These are phyloP conservation scores for Limnanthes douglasii DNA, from an alignment of 345 rosid genomes.

Conservation along the genomic window DNA sequence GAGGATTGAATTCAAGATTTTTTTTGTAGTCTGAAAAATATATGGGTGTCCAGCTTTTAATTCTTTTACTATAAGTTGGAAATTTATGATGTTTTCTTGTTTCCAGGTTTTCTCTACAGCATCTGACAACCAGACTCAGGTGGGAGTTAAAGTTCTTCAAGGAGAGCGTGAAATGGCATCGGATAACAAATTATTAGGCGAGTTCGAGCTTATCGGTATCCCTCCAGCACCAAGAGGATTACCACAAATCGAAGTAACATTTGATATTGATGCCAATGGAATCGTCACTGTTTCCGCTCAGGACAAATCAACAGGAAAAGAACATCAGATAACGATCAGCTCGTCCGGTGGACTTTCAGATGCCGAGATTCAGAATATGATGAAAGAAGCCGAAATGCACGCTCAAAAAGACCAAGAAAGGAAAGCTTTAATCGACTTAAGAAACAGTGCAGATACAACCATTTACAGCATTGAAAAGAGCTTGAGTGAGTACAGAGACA, in stretches of 20 bases:
- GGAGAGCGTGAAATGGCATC: slow-evolving; percentile 36
- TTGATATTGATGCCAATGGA: slow-evolving; percentile 36
- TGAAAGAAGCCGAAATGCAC: slow-evolving; percentile 31
- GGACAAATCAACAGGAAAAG: slow-evolving; percentile 26
- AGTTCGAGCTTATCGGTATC: slow-evolving; percentile 29
- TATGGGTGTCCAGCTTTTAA: no score
- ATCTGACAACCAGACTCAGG: slow-evolving; percentile 31
- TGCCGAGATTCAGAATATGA: slow-evolving; percentile 34
- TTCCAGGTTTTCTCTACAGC: slow-evolving; percentile 34
- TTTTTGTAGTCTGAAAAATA: slow-evolving; percentile 1
- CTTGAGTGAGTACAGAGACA: slow-evolving; percentile 30
- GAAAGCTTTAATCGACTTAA: slow-evolving; percentile 25
- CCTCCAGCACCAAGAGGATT: slow-evolving; percentile 30
- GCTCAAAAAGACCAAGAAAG: slow-evolving; percentile 30
- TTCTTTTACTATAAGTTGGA: no score
- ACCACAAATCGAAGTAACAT: slow-evolving; percentile 33
- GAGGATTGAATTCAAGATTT: background rate
- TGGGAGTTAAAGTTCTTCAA: slow-evolving; percentile 30
- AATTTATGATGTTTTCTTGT: background rate
- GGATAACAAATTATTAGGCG: slow-evolving; percentile 34
- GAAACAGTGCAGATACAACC: slow-evolving; percentile 26
- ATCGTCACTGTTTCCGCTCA: slow-evolving; percentile 31
- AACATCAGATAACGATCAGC: slow-evolving; percentile 32
- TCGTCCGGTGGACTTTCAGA: slow-evolving; percentile 32
- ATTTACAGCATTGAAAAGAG: slow-evolving; percentile 35